These are phyloP conservation scores for Strobilomyces confusus DNA, from an alignment of 768 basidiomycete species.

Conservation along the genomic window DNA sequence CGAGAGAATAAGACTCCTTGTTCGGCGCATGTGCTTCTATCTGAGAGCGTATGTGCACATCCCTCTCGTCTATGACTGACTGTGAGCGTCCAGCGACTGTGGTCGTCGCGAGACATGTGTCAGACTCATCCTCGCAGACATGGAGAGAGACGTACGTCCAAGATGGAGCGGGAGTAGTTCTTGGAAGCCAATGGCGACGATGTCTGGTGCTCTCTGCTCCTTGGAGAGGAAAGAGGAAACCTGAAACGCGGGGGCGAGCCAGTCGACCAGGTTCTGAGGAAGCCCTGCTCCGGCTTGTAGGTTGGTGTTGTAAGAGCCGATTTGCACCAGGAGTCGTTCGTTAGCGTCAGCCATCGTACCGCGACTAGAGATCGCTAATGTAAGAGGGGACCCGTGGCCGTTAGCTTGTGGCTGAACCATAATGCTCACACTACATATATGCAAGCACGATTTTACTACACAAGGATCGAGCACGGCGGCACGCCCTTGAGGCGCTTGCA, in stretches of 20 bases:
- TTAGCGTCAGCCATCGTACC: constrained; percentile 16
- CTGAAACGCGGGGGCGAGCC: constrained; percentile 81
- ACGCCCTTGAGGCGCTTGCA: too few species aligned
- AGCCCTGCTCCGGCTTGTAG: constrained; percentile 71
- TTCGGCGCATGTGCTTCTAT: constrained; percentile 69
- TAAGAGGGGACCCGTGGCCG: too few species aligned
- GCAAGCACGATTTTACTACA: too few species aligned
- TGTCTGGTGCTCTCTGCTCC: constrained; percentile 67
- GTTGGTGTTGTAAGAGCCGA: constrained; percentile 90
- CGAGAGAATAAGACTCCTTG: constrained; percentile 71
- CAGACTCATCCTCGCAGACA: background rate
- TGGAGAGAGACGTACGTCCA: constrained; percentile 55
- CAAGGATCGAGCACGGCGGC: too few species aligned
- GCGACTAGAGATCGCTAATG: background rate
- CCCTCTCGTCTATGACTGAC: constrained; percentile 62
- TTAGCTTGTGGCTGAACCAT: too few species aligned
- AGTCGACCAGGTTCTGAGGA: constrained; percentile 86
- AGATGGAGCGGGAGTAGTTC: constrained; percentile 89
- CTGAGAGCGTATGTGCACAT: constrained; percentile 68
- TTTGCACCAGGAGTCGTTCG: constrained; percentile 58
- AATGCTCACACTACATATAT: too few species aligned
- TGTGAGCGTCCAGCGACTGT: constrained; percentile 77
- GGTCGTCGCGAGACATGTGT: constrained; percentile 5
- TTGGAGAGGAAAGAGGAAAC: constrained; percentile 69
- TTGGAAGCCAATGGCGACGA: constrained; percentile 90